A percentile compares a stretch with the other conserved stretches of the same genome.
These are phyloP conservation scores for Ramaria rubella DNA, from an alignment of 768 basidiomycete species.

Conservation along the genomic window DNA sequence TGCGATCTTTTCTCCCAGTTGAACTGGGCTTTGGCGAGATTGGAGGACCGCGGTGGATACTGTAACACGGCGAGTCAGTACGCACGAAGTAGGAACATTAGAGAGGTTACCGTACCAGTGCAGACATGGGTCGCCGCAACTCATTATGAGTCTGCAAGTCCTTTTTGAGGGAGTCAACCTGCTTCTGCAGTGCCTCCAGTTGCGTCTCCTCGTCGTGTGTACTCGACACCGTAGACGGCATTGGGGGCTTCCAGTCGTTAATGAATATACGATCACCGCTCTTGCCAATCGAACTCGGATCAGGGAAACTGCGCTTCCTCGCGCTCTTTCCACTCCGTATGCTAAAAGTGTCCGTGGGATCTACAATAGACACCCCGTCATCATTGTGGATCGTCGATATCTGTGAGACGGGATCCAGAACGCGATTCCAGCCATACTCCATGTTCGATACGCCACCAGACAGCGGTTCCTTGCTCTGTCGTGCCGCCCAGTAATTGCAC, in stretches of 20 bases:
- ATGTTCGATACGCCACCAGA: slow-evolving; percentile 97
- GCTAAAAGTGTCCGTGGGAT: slow-evolving; percentile 56
- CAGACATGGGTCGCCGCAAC: slow-evolving; percentile 73
- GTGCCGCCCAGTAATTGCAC: slow-evolving; percentile 98
- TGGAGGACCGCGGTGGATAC: slow-evolving; percentile 76
- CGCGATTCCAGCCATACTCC: slow-evolving; percentile 97
- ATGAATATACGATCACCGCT: slow-evolving; percentile 66
- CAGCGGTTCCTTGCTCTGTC: slow-evolving; percentile 91
- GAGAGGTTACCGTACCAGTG: slow-evolving; percentile 49
- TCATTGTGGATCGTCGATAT: slow-evolving; percentile 35
- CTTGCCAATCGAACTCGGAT: slow-evolving; percentile 59
- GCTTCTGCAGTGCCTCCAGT: slow-evolving; percentile 80
- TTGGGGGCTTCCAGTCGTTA: slow-evolving; percentile 92
- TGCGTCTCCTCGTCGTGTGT: slow-evolving; percentile 89
- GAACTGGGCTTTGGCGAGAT: slow-evolving; percentile 64
- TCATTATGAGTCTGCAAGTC: slow-evolving; percentile 83
- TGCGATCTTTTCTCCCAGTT: slow-evolving; percentile 95
- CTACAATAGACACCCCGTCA: slow-evolving; percentile 43
- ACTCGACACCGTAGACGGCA: slow-evolving; percentile 77
- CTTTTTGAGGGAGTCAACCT: slow-evolving; percentile 64
- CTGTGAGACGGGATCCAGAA: slow-evolving; percentile 42
- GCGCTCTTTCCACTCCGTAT: slow-evolving; percentile 74
- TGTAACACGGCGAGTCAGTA: slow-evolving; percentile 25
- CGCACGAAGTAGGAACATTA: background rate
- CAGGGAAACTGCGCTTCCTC: slow-evolving; percentile 59